Base-by-base conservation (phyloP, 331 rosid genomes). In the Malus hybrid region DNA sequence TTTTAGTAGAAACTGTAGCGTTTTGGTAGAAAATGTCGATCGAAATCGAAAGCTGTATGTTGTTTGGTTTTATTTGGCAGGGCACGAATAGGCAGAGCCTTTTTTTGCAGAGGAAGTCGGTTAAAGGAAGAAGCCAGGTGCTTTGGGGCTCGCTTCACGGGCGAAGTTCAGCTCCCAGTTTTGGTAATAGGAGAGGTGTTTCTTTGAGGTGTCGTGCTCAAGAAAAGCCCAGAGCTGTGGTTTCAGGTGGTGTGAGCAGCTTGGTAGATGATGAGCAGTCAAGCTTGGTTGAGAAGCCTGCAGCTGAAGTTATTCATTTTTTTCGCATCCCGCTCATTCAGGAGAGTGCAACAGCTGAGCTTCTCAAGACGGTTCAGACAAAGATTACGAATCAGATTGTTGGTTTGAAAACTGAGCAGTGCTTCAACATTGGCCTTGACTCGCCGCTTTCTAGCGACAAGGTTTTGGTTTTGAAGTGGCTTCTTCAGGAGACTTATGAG, bases 401-500 rank as follows among this genome's bases (percentile, higher is more conserved):
- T 71, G 89, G 86, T 53, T 67, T 93, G 75, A 82, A 77, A 74
- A 93, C 92, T 1, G 98, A 91, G 79, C 98, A 93, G 77, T 90
- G 97, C 52, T 93, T 84, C 72, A 91, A 93, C 72, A 63, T 93
- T 78, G 93, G 96, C 65, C 78, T 88, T 44, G 68, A 69, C 64
- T 80, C 88, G 1, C 78, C 70, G 33, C 89, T 93, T 71, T 83
- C 93, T 3, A 72, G 73, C 36, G 73, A 63, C 30, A 88, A 91
- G 83, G 33, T 71, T 24, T 67, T 77, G 0, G 89, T 89, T 33
- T 92, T 93, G 24, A 84, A 71, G 81, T 93, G 98, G 98, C 92
- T 93, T 78, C 97, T 91, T 66, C 90, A 82, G 75, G 97, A 93
- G 83, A 91, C 98, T 22, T 93, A 85, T 77, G 98, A 91, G 77